Conservation (phyloP, 2,329 filamentous ascomycete genomes). For the Tetracladium maxilliforme region DNA sequence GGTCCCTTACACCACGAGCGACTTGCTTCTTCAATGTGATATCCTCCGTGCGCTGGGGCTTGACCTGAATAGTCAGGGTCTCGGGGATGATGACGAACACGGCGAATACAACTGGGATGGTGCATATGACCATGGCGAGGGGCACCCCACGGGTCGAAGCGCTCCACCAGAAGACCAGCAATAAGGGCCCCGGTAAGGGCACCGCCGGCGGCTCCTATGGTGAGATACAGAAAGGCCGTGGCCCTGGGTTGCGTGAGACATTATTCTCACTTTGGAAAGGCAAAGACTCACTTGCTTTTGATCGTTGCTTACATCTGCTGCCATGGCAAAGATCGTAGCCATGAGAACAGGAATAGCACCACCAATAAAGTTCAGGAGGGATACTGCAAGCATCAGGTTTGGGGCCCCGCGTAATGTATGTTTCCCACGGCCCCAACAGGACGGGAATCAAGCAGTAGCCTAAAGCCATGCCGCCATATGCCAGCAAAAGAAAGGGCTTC, state of each 20-base stretch:
- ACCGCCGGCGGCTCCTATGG: too few relatives aligned
- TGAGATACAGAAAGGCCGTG: too few relatives aligned
- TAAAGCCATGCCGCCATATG: conserved; percentile 16
- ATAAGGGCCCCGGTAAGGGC: too few relatives aligned
- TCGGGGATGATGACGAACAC: conserved; percentile 14
- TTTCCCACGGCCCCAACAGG: conserved; percentile 4
- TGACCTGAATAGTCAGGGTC: conserved; percentile 9
- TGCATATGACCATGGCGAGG: too few relatives aligned
- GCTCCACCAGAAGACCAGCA: background rate
- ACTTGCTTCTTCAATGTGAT: conserved; percentile 1
- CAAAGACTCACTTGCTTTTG: conserved; percentile 17
- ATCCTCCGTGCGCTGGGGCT: conserved; percentile 1
- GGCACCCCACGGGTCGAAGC: background rate
- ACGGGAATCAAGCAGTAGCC: conserved; percentile 18
- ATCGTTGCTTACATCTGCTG: conserved; percentile 20
- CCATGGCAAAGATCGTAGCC: conserved; percentile 18
- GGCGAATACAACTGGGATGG: background rate
- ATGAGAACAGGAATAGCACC: conserved; percentile 17
- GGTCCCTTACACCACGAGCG: background rate
- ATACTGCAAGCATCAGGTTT: background rate
- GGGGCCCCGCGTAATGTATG: background rate
- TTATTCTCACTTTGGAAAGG: too few relatives aligned
- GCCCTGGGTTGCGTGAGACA: too few relatives aligned
- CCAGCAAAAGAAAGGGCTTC: conserved; percentile 17
- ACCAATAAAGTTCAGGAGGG: conserved; percentile 12